Evolutionary conservation across 1,284 basidiomycete species (phyloP), one percentile per base, ranked within the genome.

Genomic region (Athelia psychrophila): DNA sequence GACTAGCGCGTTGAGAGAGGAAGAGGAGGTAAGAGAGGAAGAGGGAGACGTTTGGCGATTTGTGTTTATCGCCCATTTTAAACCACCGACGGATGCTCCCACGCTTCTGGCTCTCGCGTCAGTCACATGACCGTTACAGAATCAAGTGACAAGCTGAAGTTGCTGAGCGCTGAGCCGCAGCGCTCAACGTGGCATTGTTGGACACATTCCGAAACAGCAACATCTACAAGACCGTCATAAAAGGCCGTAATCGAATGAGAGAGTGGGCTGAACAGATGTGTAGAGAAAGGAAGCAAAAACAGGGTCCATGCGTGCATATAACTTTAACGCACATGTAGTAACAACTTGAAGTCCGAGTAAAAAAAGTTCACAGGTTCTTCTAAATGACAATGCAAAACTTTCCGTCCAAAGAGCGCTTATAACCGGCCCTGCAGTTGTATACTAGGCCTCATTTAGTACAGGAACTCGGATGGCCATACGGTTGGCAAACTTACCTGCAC

Each of bases 381-480:
- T 71, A 83, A 49, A 77, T 64, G 45, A 70, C 59, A 48, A 78
- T 64, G 67, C 86, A 89, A 51, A 77, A 68, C 57, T 75, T 76
- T 50, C 76, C 75, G 61, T 85, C 80, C 38, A 51, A 47, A 22
- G 75, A 67, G 20, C 72, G 70, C 54, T 67, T 71, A 73, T 76
- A 87, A 51, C 84, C 84, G 33, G 69, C 60, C 48, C 74, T 66
- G 66, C 86, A 88, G 27, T 80, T 75, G 65, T 80, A 80, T 42
- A 88, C 85, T 86, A 55, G 1, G 44, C 55, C 49, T 16, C 50
- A 44, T 45, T 45, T 23, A 48, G 44, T 27, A 53, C 47, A 50
- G 56, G 50, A 50, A 24, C 35, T n/a, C n/a, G 50, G 47, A 48
- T 19, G 12, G 53, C 53, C 18, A 50, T 25, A 33, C 49, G 30